A percentile compares a stretch with the other conserved stretches of the same genome.
These are phyloP conservation scores for Persicaria maculosa DNA, from an alignment of 148 eudicot genomes.

Conservation along the genomic window DNA sequence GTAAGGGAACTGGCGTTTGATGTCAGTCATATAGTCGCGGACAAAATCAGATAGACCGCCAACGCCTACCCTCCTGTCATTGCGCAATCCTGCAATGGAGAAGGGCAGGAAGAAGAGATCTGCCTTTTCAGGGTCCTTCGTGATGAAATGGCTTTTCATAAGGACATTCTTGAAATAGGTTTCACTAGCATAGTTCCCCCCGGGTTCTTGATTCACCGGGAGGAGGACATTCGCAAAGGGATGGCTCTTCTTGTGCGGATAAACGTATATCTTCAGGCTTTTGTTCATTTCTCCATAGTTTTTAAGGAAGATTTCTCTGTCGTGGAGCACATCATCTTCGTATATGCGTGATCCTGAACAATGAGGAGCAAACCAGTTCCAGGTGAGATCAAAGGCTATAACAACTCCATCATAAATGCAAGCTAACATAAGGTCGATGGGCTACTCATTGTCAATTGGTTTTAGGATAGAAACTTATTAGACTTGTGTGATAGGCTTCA, in stretches of 20 bases:
- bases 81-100: slow-evolving; percentile 62
- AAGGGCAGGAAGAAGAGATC: slow-evolving; percentile 81
- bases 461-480: too few relatives aligned
- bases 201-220: slow-evolving; percentile 37
- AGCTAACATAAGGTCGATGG: too few relatives aligned
- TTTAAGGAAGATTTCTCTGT: slow-evolving; percentile 37
- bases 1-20: slow-evolving; percentile 44
- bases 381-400: not conserved
- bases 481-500: too few relatives aligned
- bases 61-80: slow-evolving; percentile 59
- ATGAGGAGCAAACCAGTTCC: not conserved
- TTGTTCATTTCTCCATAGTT: slow-evolving; percentile 61
- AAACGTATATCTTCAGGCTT: slow-evolving; percentile 59
- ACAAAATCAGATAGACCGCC: slow-evolving; percentile 50
- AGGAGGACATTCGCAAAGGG: slow-evolving; percentile 65
- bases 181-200: slow-evolving; percentile 92
- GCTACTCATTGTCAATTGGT: too few relatives aligned
- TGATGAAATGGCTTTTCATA: slow-evolving; percentile 56
- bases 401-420: not conserved
- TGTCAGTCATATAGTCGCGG: slow-evolving; percentile 31
- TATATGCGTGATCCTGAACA: slow-evolving; percentile 1
- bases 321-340: slow-evolving; percentile 46
- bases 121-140: slow-evolving; percentile 55
- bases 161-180: slow-evolving; percentile 65
- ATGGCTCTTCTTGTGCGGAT: slow-evolving; percentile 46